phyloP scores from a whole-genome alignment of 371 early-diverging fungal genomes.

The Rhizopus microsporus region DNA sequence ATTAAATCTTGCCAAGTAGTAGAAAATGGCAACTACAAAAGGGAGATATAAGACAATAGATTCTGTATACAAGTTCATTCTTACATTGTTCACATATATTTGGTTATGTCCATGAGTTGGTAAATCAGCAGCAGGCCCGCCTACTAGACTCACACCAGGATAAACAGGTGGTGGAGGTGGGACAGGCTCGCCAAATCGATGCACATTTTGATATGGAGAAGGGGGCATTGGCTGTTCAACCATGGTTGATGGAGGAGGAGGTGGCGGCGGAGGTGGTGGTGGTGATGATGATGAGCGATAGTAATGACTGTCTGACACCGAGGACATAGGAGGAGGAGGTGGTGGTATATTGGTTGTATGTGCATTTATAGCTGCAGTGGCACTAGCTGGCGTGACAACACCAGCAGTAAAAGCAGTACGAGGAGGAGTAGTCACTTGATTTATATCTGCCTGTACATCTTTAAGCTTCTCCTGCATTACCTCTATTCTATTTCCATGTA shows the following conservation, averaged over 20 bases:
- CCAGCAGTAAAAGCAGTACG: conserved; percentile 7
- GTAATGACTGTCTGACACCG: not conserved
- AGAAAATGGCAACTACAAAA: conserved; percentile 67
- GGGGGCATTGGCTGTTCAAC: not conserved
- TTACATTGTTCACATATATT: conserved; percentile 63
- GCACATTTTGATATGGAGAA: conserved; percentile 9
- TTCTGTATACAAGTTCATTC: not conserved
- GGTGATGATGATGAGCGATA: not conserved
- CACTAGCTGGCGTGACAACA: conserved; percentile 1
- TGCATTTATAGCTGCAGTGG: not conserved
- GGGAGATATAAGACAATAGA: not conserved
- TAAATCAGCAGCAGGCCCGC: conserved; percentile 46
- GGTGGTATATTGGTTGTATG: conserved; percentile 11
- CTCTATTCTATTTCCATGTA: conserved; percentile 75
- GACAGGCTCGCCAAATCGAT: conserved; percentile 15
- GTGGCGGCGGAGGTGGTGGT: conserved; percentile 6
- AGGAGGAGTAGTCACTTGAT: conserved; percentile 9
- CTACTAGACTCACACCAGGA: conserved; percentile 26
- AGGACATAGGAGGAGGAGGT: conserved; percentile 13
- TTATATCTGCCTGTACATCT: conserved; percentile 11
- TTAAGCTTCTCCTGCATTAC: conserved; percentile 70
- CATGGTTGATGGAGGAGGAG: not conserved
- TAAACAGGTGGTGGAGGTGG: conserved; percentile 24
- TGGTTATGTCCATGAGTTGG: conserved; percentile 51
- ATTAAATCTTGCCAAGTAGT: conserved; percentile 69